Evolutionary conservation across 768 basidiomycete species (phyloP).

Genomic region (Boletus insuetus): DNA sequence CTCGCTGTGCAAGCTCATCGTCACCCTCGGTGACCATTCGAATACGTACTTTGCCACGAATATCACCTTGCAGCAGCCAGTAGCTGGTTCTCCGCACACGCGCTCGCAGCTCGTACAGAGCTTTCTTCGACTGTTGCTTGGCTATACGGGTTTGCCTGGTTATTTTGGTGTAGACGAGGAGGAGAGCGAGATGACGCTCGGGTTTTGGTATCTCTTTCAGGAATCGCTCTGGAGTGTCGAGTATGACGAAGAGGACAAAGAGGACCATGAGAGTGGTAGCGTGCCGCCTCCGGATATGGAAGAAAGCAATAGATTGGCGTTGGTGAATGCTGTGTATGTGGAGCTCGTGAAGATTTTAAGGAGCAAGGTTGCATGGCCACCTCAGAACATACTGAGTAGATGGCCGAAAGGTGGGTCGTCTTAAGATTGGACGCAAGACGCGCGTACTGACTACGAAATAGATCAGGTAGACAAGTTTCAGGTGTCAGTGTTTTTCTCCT

Average conservation of each 20-base stretch:
- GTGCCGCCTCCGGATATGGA: slow-evolving; percentile 18
- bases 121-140: slow-evolving; percentile 67
- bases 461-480: slow-evolving; percentile 80
- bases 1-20: slow-evolving; percentile 77
- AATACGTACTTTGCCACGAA: slow-evolving; percentile 70
- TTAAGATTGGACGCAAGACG: background rate
- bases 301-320: slow-evolving; percentile 41
- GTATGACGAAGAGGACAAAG: slow-evolving; percentile 41
- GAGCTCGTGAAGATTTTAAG: slow-evolving; percentile 72
- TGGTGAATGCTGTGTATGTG: slow-evolving; percentile 75
- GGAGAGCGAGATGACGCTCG: slow-evolving; percentile 81
- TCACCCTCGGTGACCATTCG: slow-evolving; percentile 84
- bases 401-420: slow-evolving; percentile 67
- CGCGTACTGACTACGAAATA: slow-evolving; percentile 28
- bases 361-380: slow-evolving; percentile 75
- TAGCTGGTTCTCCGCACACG: slow-evolving; percentile 36
- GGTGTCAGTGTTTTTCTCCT: slow-evolving; percentile 47
- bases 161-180: slow-evolving; percentile 83
- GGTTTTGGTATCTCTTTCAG: slow-evolving; percentile 90
- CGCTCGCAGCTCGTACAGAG: slow-evolving; percentile 59
- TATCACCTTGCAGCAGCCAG: slow-evolving; percentile 48
- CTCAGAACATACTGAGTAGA: slow-evolving; percentile 36
- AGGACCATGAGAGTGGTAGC: slow-evolving; percentile 10
- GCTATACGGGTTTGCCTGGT: slow-evolving; percentile 73
- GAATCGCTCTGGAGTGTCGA: slow-evolving; percentile 78